A percentile compares a stretch with the other conserved stretches of the same genome.
phyloP scores from a whole-genome alignment of 345 rosid species.

The Dipteronia dyeriana region DNA sequence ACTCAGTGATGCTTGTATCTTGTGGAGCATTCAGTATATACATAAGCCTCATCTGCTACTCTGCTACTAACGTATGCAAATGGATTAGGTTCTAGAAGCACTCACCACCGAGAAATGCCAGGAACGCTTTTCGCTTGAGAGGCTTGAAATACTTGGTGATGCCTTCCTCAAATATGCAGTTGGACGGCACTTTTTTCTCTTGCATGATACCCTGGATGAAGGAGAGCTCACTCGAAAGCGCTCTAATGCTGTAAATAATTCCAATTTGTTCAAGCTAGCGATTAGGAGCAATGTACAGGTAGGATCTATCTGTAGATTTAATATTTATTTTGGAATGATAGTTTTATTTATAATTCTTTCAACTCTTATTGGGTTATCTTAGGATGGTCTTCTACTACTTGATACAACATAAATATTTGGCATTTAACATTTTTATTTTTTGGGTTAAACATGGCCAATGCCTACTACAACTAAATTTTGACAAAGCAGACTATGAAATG shows the following conservation, averaged over 20 bases:
- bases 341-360: not conserved
- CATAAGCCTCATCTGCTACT: slow-evolving; percentile 15
- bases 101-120: slow-evolving; percentile 96
- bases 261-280: slow-evolving; percentile 71
- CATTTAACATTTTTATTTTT: not conserved
- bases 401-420: not conserved
- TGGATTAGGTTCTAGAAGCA: slow-evolving; percentile 75
- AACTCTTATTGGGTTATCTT: not conserved
- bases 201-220: slow-evolving; percentile 73
- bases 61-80: slow-evolving; percentile 28
- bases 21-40: not conserved
- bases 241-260: slow-evolving; percentile 75
- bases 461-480: not conserved
- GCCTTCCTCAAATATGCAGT: slow-evolving; percentile 89
- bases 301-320: slow-evolving; percentile 18
- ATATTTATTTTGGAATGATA: slow-evolving; percentile 1
- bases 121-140: slow-evolving; percentile 92
- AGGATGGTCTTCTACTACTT: not conserved
- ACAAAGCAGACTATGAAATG: not conserved
- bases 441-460: not conserved
- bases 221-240: slow-evolving; percentile 82
- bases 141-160: slow-evolving; percentile 91
- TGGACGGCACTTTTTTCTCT: slow-evolving; percentile 76
- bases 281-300: slow-evolving; percentile 75
- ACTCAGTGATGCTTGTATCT: slow-evolving; percentile 3